phyloP scores from a whole-genome alignment of 176 grass and related monocot species.

The Avena atlantica region DNA sequence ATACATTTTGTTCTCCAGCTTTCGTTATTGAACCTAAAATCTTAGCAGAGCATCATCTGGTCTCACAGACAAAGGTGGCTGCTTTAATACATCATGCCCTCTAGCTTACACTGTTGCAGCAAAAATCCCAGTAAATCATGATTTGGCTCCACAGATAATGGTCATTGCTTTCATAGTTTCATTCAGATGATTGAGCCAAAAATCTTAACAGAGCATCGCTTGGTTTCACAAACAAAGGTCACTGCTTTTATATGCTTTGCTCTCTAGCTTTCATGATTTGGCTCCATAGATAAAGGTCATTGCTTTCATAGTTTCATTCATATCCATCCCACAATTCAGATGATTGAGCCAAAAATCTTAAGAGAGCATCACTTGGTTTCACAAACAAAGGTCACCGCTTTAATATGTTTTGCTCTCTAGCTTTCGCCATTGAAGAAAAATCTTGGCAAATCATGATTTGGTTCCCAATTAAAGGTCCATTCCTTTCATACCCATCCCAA shows the following conservation, averaged over 20 bases:
- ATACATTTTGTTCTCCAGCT: not conserved
- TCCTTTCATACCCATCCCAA: not conserved
- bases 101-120: not conserved
- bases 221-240: constrained; percentile 7
- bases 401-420: not conserved
- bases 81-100: not conserved
- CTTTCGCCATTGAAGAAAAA: not conserved
- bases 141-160: not conserved
- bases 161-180: not conserved
- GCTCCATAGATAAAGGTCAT: not conserved
- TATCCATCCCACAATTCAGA: not conserved
- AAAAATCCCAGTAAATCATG: not conserved
- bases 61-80: constrained; percentile 8
- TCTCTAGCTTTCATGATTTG: not conserved
- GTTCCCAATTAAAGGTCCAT: not conserved
- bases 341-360: not conserved
- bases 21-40: not conserved
- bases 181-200: not conserved
- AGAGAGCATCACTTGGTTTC: not conserved
- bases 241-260: not conserved
- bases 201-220: not conserved
- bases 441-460: not conserved
- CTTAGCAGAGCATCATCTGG: not conserved
- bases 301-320: not conserved
- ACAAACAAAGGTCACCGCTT: constrained; percentile 8